These are phyloP conservation scores for Clitoria ternatea DNA, from an alignment of 306 rosid genomes.

Conservation along the genomic window DNA sequence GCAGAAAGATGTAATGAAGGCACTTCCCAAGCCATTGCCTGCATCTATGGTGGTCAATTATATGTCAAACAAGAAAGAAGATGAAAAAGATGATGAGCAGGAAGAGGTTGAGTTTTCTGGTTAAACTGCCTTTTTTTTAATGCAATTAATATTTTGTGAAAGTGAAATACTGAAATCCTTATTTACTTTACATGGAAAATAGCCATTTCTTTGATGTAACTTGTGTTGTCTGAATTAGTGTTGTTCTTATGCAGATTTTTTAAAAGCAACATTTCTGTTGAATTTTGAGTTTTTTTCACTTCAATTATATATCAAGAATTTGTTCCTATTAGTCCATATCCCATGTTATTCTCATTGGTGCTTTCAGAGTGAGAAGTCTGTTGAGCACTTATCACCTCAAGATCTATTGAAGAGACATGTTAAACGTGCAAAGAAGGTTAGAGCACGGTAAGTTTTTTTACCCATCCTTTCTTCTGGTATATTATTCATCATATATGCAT, in stretches of 20 bases:
- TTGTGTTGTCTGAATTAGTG: conserved; percentile 10
- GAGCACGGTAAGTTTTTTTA: conserved; percentile 54
- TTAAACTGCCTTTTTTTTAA: neutral
- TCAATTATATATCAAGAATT: neutral
- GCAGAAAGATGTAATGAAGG: conserved; percentile 44
- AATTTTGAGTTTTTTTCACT: neutral
- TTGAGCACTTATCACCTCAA: conserved; percentile 38
- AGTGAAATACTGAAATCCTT: conserved; percentile 16
- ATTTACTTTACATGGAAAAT: neutral
- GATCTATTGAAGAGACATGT: conserved; percentile 70
- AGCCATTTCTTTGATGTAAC: neutral
- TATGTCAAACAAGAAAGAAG: conserved; percentile 47
- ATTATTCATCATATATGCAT: conserved; percentile 1
- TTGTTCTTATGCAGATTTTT: neutral
- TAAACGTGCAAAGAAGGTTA: conserved; percentile 76
- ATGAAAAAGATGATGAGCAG: conserved; percentile 37
- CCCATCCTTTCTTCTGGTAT: conserved; percentile 1
- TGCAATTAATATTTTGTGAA: neutral
- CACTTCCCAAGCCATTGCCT: conserved; percentile 81
- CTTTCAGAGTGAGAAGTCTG: conserved; percentile 55
- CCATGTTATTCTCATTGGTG: conserved; percentile 12
- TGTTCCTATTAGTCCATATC: neutral
- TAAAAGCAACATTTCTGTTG: neutral
- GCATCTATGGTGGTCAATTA: conserved; percentile 34
- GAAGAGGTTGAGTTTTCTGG: conserved; percentile 52